These are phyloP conservation scores for Xylaria curta DNA, from an alignment of 495 filamentous ascomycete genomes.

Conservation along the genomic window DNA sequence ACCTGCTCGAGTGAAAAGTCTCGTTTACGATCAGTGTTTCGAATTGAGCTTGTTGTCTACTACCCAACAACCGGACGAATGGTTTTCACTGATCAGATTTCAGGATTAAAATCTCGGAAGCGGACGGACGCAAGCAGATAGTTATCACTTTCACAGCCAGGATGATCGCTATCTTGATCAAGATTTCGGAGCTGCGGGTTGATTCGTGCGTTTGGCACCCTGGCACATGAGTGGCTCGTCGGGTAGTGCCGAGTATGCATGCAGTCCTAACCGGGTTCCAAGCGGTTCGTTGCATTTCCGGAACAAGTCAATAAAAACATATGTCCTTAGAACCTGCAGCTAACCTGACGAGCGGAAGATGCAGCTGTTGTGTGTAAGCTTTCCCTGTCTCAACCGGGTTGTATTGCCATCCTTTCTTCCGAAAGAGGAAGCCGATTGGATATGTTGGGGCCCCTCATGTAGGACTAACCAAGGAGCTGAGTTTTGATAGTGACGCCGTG, in stretches of 20 bases:
- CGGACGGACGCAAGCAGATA: background rate
- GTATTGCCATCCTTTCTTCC: slow-evolving; percentile 15
- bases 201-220: background rate
- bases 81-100: background rate
- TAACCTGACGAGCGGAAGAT: background rate
- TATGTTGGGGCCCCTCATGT: background rate
- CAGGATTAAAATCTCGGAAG: background rate
- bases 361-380: background rate
- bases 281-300: background rate
- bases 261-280: background rate
- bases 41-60: background rate
- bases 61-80: background rate
- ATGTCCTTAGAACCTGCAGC: background rate
- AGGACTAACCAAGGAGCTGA: slow-evolving; percentile 13
- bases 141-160: background rate
- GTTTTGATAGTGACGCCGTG: slow-evolving; percentile 14
- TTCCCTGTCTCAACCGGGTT: background rate
- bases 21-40: background rate
- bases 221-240: background rate
- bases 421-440: slow-evolving; percentile 21
- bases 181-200: background rate
- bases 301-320: background rate
- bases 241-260: slow-evolving; percentile 9
- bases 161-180: background rate
- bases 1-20: background rate